Conservation (phyloP, 257 asterid genomes). For the Solanum sparsipilum region DNA sequence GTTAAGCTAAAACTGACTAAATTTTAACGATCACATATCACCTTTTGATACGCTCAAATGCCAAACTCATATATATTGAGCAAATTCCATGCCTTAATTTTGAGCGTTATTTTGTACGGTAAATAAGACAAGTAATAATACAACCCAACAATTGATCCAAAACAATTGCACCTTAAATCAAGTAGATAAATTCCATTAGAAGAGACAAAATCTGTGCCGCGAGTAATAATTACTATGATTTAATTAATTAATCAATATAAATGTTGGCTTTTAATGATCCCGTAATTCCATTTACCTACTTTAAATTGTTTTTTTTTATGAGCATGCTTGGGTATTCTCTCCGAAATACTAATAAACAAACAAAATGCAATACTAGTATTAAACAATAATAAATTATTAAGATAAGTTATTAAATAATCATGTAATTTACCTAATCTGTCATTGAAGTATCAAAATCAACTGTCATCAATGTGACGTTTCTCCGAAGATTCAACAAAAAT, state of each 20-base stretch:
- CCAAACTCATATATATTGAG: neutral
- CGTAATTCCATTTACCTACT: neutral
- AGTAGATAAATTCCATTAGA: neutral
- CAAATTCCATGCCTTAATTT: neutral
- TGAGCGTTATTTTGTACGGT: neutral
- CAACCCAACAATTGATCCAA: neutral
- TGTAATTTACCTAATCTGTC: neutral
- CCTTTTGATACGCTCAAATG: neutral
- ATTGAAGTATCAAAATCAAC: neutral
- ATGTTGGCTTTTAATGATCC: neutral
- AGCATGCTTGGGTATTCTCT: neutral
- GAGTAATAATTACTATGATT: neutral
- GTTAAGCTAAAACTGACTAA: neutral
- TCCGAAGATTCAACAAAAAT: conserved; percentile 8
- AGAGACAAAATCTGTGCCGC: neutral
- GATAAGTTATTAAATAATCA: neutral
- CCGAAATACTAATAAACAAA: neutral
- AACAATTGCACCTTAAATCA: neutral
- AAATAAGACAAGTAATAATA: neutral
- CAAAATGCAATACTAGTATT: neutral
- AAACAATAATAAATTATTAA: neutral
- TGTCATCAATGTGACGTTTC: conserved; percentile 19
- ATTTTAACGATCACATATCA: neutral
- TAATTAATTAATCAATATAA: neutral
- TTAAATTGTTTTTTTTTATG: neutral